Evolutionary conservation across 768 basidiomycete genomes (phyloP).

Genomic region (Amyloporia xantha): DNA sequence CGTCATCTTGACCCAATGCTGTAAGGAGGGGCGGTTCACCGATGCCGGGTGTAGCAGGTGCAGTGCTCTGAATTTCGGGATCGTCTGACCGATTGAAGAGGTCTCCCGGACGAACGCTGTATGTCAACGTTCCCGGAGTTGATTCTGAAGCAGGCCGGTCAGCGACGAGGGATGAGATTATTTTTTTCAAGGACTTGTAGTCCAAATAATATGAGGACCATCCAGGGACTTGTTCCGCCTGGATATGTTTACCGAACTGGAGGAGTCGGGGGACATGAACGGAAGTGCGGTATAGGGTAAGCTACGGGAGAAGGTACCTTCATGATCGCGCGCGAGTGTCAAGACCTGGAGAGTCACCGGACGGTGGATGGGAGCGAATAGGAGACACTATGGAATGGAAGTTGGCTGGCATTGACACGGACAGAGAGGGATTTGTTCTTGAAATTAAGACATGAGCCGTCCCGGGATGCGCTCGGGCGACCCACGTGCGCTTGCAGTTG

Average conservation of each 20-base stretch:
- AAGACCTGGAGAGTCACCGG: slow-evolving; percentile 7
- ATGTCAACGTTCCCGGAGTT: slow-evolving; percentile 36
- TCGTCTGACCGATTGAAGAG: slow-evolving; percentile 16
- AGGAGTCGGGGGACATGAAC: slow-evolving; percentile 1
- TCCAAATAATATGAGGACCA: slow-evolving; percentile 96
- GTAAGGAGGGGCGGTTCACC: slow-evolving; percentile 58
- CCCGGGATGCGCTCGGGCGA: background rate
- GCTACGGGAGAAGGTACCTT: slow-evolving; percentile 23
- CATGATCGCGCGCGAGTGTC: slow-evolving; percentile 18
- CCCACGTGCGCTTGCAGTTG: slow-evolving; percentile 14
- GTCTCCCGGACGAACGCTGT: slow-evolving; percentile 49
- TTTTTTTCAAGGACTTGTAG: slow-evolving; percentile 98
- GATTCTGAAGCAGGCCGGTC: slow-evolving; percentile 87
- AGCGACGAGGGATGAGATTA: slow-evolving; percentile 89
- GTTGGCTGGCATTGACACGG: background rate
- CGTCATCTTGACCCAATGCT: slow-evolving; percentile 56
- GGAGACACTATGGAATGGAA: background rate
- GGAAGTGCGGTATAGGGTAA: slow-evolving; percentile 1
- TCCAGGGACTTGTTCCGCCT: slow-evolving; percentile 92
- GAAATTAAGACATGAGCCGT: background rate
- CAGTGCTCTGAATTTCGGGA: slow-evolving; percentile 8
- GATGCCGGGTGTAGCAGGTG: slow-evolving; percentile 14
- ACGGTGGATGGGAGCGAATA: background rate
- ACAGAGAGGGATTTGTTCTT: background rate
- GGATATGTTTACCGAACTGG: slow-evolving; percentile 98